phyloP scores from a whole-genome alignment of 1,139 yeast species.

The Debaryomycetaceae sp. region DNA sequence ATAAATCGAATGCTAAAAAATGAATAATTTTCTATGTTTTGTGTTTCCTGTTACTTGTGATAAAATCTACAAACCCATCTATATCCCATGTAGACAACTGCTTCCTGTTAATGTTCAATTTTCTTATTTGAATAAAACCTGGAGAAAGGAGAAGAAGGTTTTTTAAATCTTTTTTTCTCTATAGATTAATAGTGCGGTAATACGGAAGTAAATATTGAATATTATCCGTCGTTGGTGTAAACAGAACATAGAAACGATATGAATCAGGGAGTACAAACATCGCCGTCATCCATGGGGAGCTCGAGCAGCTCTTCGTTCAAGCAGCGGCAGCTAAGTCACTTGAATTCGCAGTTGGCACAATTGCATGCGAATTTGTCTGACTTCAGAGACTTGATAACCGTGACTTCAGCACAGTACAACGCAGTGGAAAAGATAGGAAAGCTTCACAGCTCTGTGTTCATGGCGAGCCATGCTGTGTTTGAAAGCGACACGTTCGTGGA shows the following conservation, averaged over 20 bases:
- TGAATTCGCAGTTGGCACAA: constrained; percentile 62
- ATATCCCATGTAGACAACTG: background rate
- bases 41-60: background rate
- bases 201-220: background rate
- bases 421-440: constrained; percentile 55
- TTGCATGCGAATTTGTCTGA: constrained; percentile 58
- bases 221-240: background rate
- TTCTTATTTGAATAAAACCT: background rate
- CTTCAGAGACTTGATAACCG: constrained; percentile 50
- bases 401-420: constrained; percentile 55
- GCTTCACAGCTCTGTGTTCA: constrained; percentile 59
- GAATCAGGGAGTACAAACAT: constrained; percentile 4
- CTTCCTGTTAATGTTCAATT: background rate
- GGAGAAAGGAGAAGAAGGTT: background rate
- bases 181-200: background rate
- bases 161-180: background rate
- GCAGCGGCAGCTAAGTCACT: constrained; percentile 55
- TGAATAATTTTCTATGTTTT: background rate
- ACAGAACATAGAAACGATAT: background rate
- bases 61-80: too few relatives aligned
- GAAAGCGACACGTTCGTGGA: constrained; percentile 40
- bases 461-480: constrained; percentile 63
- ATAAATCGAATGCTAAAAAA: too few relatives aligned
- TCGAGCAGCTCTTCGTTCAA: constrained; percentile 15
- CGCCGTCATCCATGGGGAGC: constrained; percentile 4